Base-by-base conservation (phyloP, 2,329 filamentous ascomycete genomes). In the Magnaporthales sp. region DNA sequence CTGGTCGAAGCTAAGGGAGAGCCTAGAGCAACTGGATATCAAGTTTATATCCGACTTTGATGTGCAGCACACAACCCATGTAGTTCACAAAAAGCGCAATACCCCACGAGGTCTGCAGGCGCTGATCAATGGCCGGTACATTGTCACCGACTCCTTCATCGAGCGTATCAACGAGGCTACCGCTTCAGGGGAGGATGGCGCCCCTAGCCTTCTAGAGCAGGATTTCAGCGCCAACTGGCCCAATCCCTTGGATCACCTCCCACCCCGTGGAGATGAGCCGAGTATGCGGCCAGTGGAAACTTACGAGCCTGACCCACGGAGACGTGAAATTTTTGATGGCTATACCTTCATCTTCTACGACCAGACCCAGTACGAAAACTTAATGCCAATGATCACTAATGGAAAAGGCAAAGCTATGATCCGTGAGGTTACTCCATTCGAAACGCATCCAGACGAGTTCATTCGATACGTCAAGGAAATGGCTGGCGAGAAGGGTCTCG, bases 291-390 rank as follows among this genome's bases (percentile, higher is more conserved):
- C 88, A 0, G 80, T 86, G 10, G 84, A 86, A n/a, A 84, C 87
- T 13, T 94, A 96, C 74, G 81, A 83, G 8, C 94, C 95, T 0
- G 86, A 94, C 69, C 70, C 81, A 0, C 77, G 79, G 19, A 85
- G 95, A 24, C 79, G 80, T 8, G 86, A 89, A 30, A 82, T 99
- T 0, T 98, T 99, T 71, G 86, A 91, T 11, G 91, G 91, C 2
- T 95, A 93, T 73, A 94, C 89, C 0, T 97, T 98, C 73, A 82
- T 99, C 3, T 97, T 98, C 72, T 89, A 93, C 70, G 89, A 93
- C 66, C 77, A 84, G 66, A 80, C 80, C 2, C 94, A 98, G 75
- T 92, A 89, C 75, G 86, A 91, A 8, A 92, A 85, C 69, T 80
- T 99, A 4, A 79, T 91, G 60, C 86, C 88, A 0, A 88, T 90